Conservation (phyloP, 2,329 filamentous ascomycete species). For the Ilyonectria destructans region DNA sequence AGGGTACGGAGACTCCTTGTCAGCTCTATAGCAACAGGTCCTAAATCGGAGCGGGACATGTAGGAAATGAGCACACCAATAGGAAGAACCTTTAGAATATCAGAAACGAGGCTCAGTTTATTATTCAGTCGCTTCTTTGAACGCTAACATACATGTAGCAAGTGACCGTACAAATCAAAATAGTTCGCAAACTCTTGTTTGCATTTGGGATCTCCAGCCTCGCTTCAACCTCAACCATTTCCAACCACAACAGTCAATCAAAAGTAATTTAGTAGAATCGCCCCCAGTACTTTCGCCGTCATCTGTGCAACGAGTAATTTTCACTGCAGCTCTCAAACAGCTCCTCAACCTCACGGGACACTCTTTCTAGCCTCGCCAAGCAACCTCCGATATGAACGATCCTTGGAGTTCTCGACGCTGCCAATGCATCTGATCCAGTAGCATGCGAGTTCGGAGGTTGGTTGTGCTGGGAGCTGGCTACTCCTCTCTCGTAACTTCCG, state of each 20-base stretch:
- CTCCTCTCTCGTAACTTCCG: neutral
- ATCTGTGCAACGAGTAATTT: neutral
- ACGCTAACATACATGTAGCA: neutral
- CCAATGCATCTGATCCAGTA: conserved; percentile 7
- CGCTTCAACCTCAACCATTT: neutral
- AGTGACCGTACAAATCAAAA: neutral
- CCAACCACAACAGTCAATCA: neutral
- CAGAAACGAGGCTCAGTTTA: neutral
- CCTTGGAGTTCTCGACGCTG: neutral
- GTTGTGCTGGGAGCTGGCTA: neutral
- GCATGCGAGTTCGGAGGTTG: neutral
- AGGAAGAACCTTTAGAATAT: neutral
- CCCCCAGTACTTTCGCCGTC: neutral
- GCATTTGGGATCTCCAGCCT: neutral
- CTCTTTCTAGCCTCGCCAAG: neutral
- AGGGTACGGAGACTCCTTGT: neutral
- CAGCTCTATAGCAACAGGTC: neutral
- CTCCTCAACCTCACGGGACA: neutral
- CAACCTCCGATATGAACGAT: neutral
- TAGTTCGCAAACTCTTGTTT: neutral
- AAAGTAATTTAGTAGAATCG: neutral
- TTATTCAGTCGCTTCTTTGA: neutral
- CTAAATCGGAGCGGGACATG: neutral
- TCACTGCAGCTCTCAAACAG: conserved; percentile 24
- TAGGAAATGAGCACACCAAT: neutral